Evolutionary conservation across 495 filamentous ascomycete species (phyloP), one percentile per base, ranked within the genome.

Genomic region (Astrothelium subdiscretum): DNA sequence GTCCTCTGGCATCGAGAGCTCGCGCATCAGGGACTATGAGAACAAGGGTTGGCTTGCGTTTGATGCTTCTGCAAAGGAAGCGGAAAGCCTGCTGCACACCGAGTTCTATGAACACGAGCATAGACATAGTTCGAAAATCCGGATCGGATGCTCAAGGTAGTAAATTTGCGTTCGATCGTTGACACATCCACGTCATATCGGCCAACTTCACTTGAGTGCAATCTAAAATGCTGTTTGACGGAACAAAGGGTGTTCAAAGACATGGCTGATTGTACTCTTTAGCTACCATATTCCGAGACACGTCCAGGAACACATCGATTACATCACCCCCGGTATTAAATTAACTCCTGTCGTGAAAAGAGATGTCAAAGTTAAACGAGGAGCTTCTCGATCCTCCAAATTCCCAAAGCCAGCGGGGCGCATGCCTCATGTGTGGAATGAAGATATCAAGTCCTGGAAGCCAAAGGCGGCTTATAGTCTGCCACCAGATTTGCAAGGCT

Each of bases 281-380:
- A 29, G 24, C 2, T 67, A 67, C 40, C 65, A 67, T 42, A 43
- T 67, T 20, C 65, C 65, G 15, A 22, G 58, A 44, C 51, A 67
- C 22, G 13, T 67, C 15, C 32, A 32, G n/a, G 32, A 52, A 2
- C 63, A 67, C 40, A 67, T 67, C 54, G 65, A 67, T 44, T 67
- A 67, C 32, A 65, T 65, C 29, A 65, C 63, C 6, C 65, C 63
- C n/a, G 66, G 66, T 20, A 32, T 66, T 42, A 68, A 61, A 12
- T 48, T 67, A 2, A 27, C 24, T 8, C 48, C 48, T 0, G 22
- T 29, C 3, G 8, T 54, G 5, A 54, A 54, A 20, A 54, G 20
- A 20, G n/a, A 26, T 2, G 24, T 54, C 22, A 26, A 26, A 29
- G 48, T 54, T 29, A 54, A 54, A 8, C 48, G 48, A 26, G 24